phyloP scores from a whole-genome alignment of 306 rosid genomes.

The Corylus americana region DNA sequence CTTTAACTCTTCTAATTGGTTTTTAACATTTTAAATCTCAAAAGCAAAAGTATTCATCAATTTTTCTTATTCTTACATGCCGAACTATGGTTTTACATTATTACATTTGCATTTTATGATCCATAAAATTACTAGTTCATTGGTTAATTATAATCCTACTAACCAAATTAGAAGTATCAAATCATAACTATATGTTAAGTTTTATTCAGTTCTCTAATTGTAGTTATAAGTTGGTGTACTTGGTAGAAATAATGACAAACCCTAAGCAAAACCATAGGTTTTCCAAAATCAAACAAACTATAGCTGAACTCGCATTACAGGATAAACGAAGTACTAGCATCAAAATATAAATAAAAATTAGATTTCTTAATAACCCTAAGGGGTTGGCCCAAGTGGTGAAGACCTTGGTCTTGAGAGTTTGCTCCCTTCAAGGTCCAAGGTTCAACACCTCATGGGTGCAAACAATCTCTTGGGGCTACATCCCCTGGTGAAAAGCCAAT shows the following conservation, averaged over 20 bases:
- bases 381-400: too few species aligned
- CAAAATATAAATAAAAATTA: too few species aligned
- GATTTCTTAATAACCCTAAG: neutral
- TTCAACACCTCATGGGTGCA: too few species aligned
- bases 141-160: neutral
- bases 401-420: too few species aligned
- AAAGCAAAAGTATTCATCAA: neutral
- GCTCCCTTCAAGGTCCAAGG: too few species aligned
- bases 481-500: too few species aligned
- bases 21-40: too few species aligned
- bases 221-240: too few species aligned
- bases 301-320: neutral
- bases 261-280: neutral
- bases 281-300: neutral
- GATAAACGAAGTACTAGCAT: neutral
- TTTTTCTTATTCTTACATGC: neutral
- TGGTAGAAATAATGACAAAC: neutral
- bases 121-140: neutral
- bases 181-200: too few species aligned
- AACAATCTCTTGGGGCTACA: too few species aligned
- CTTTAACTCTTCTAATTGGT: neutral
- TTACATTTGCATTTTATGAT: neutral
- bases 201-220: neutral
- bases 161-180: neutral
- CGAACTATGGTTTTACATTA: neutral